Conservation (phyloP, 305 asterid species). For the Ajuga reptans region DNA sequence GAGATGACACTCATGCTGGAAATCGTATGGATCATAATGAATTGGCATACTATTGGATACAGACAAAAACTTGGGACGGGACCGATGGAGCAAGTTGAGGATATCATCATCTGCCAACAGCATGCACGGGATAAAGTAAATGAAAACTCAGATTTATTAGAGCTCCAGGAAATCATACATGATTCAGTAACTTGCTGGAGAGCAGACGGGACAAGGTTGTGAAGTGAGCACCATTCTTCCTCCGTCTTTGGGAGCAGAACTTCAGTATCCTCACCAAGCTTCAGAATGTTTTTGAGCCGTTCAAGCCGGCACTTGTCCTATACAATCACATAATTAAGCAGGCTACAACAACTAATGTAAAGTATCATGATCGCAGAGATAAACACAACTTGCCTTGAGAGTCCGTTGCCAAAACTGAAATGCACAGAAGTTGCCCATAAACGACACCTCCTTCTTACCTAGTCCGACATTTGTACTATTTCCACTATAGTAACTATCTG, state of each 20-base stretch:
- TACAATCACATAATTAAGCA: constrained; percentile 22
- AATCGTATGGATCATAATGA: constrained; percentile 40
- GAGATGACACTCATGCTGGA: constrained; percentile 48
- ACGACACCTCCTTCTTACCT: constrained; percentile 66
- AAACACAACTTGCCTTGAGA: constrained; percentile 51
- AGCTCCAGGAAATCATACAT: constrained; percentile 44
- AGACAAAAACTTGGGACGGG: constrained; percentile 60
- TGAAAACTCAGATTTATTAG: constrained; percentile 11
- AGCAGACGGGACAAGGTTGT: constrained; percentile 73
- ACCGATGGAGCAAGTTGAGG: constrained; percentile 58
- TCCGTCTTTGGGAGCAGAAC: constrained; percentile 37
- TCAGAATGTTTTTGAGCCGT: constrained; percentile 41
- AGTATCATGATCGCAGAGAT: constrained; percentile 12
- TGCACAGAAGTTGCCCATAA: constrained; percentile 69
- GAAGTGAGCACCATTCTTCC: constrained; percentile 87
- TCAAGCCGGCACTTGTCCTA: constrained; percentile 66
- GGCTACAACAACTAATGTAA: constrained; percentile 19
- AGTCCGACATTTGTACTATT: constrained; percentile 40
- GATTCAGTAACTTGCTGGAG: constrained; percentile 64
- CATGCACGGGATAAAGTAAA: constrained; percentile 19
- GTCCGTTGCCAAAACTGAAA: constrained; percentile 83
- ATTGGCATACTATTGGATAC: constrained; percentile 41
- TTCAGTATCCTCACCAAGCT: constrained; percentile 28
- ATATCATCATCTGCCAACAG: constrained; percentile 79
- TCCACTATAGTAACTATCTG: constrained; percentile 45